Conservation (phyloP, 2,329 filamentous ascomycete species). For the Leptographium wingfieldii region DNA sequence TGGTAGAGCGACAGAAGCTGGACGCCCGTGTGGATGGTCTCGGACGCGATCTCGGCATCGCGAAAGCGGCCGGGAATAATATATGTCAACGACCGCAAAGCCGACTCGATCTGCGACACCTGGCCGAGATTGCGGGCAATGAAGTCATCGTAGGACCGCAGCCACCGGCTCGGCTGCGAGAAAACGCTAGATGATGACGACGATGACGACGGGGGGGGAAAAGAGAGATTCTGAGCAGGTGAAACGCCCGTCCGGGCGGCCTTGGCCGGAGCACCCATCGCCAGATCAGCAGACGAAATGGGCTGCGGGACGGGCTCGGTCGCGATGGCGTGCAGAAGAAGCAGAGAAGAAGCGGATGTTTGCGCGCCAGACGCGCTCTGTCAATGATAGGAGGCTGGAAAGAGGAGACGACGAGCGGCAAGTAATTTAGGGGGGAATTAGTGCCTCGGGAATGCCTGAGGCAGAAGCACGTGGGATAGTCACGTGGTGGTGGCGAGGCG, state of each 20-base stretch:
- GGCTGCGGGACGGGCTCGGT: neutral
- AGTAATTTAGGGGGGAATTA: neutral
- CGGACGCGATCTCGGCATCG: slow-evolving; percentile 89
- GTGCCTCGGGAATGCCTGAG: neutral
- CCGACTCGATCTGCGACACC: slow-evolving; percentile 90
- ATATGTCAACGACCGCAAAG: slow-evolving; percentile 83
- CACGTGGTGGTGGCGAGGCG: too few species aligned
- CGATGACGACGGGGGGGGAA: neutral
- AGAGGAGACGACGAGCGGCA: neutral
- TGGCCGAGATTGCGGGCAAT: slow-evolving; percentile 90
- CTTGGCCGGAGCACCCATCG: neutral
- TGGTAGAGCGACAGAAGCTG: slow-evolving; percentile 89
- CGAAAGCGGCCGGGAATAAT: slow-evolving; percentile 86
- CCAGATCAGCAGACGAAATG: neutral
- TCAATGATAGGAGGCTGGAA: neutral
- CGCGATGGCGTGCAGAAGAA: neutral
- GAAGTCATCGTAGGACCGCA: slow-evolving; percentile 71
- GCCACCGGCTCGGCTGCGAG: slow-evolving; percentile 38
- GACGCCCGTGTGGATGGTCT: slow-evolving; percentile 78
- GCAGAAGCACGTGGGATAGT: neutral
- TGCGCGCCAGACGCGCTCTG: neutral
- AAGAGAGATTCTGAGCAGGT: neutral
- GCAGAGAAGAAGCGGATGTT: neutral
- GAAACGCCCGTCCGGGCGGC: neutral
- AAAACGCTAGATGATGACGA: slow-evolving; percentile 27